Percentiles rank a stretch among this genome's conserved stretches.
phyloP scores from a whole-genome alignment of 106 monocot species.

The Dactylorhiza incarnata region DNA sequence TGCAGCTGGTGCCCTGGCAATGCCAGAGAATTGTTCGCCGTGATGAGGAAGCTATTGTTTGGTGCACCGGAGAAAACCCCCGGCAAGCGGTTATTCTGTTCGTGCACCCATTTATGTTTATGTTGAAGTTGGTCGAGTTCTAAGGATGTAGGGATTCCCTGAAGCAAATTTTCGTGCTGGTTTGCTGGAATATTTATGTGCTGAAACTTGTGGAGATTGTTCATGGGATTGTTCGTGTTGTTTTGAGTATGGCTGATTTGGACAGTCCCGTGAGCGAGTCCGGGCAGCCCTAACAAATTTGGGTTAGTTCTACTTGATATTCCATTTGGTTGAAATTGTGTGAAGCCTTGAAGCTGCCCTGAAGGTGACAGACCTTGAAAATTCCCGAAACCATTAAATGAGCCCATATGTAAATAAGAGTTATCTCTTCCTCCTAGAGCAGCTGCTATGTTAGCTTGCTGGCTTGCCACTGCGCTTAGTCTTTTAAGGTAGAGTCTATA shows the following conservation, averaged over 20 bases:
- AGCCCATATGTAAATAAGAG: conserved; percentile 38
- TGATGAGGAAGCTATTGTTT: conserved; percentile 23
- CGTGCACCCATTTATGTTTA: conserved; percentile 14
- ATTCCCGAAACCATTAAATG: conserved; percentile 33
- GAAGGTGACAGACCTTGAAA: conserved; percentile 18
- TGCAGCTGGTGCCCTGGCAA: conserved; percentile 29
- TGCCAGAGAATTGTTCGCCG: conserved; percentile 19
- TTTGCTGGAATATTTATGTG: conserved; percentile 22
- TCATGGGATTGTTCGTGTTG: conserved; percentile 19
- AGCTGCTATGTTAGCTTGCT: conserved; percentile 62
- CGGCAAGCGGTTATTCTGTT: conserved; percentile 24
- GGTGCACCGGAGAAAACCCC: conserved; percentile 18
- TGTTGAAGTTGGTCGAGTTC: conserved; percentile 39
- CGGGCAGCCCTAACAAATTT: conserved; percentile 32
- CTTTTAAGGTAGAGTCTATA: conserved; percentile 76
- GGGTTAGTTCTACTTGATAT: conserved; percentile 26
- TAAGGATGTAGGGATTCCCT: conserved; percentile 31
- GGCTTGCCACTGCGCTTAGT: conserved; percentile 48
- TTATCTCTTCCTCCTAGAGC: conserved; percentile 41
- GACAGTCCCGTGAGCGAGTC: conserved; percentile 20
- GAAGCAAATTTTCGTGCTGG: conserved; percentile 30
- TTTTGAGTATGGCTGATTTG: conserved; percentile 24
- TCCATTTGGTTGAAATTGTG: conserved; percentile 41
- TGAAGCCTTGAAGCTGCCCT: conserved; percentile 6
- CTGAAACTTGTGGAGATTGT: conserved; percentile 36